A percentile compares a stretch with the other conserved stretches of the same genome.
Evolutionary conservation across 371 early-diverging fungal species (phyloP).

Genomic region (Zychaea mexicana): DNA sequence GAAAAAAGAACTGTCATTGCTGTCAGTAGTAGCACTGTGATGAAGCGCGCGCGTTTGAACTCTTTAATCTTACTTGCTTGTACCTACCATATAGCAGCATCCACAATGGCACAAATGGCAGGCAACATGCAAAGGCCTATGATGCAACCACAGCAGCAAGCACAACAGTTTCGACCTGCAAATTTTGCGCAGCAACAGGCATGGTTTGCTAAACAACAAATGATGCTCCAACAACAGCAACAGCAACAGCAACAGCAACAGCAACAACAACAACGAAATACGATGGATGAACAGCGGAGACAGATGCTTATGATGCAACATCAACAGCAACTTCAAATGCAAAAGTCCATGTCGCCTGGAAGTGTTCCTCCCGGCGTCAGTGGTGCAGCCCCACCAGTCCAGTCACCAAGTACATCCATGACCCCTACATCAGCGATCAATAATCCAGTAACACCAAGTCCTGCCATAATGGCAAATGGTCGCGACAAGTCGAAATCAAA

Average conservation of each 20-base stretch:
- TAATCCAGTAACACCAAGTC: constrained; percentile 8
- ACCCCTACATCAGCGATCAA: not conserved
- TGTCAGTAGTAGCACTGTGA: not conserved
- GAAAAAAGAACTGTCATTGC: not conserved
- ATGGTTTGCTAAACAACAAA: constrained; percentile 34
- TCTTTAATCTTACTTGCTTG: not conserved
- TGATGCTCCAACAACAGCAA: constrained; percentile 25
- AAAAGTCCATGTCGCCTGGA: constrained; percentile 12
- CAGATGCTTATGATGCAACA: constrained; percentile 26
- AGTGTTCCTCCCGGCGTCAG: not conserved
- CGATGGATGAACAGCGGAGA: constrained; percentile 14
- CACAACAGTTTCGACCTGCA: constrained; percentile 14
- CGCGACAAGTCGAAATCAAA: constrained; percentile 1
- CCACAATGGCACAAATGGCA: not conserved
- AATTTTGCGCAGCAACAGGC: constrained; percentile 27
- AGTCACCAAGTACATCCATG: not conserved
- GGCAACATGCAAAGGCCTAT: not conserved
- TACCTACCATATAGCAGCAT: not conserved
- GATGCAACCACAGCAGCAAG: constrained; percentile 17
- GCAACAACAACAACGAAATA: constrained; percentile 15
- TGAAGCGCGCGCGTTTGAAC: not conserved
- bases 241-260: too few relatives aligned
- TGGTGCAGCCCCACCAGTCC: not conserved
- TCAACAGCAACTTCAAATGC: constrained; percentile 24
- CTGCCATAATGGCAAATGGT: constrained; percentile 6